Percentiles rank a stretch among this genome's conserved stretches.
Evolutionary conservation across 768 basidiomycete genomes (phyloP).

Genomic region (Hygrophoropsis aurantiaca): DNA sequence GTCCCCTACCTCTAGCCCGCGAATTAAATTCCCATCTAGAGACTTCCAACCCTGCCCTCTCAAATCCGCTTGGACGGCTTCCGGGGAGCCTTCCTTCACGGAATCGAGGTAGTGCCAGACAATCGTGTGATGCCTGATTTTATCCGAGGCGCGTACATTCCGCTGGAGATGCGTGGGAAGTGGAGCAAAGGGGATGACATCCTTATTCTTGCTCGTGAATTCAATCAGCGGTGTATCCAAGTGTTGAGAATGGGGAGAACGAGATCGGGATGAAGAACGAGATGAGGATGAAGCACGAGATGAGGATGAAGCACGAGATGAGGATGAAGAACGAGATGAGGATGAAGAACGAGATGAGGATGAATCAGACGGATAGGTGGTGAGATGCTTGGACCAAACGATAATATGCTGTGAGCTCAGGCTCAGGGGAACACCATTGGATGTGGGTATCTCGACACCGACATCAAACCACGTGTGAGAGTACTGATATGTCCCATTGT

Average conservation of each 20-base stretch:
- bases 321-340: not conserved
- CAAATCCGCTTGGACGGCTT: not conserved
- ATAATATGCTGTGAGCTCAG: not conserved
- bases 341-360: not conserved
- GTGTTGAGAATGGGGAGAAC: no score
- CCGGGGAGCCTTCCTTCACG: not conserved
- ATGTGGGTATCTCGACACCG: not conserved
- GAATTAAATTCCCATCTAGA: not conserved
- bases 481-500: not conserved
- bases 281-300: no score
- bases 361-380: not conserved
- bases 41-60: not conserved
- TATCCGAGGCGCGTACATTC: not conserved
- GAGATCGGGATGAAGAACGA: no score
- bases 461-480: conserved; percentile 1
- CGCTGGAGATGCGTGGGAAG: not conserved
- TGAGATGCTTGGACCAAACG: not conserved
- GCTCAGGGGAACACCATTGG: no score
- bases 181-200: no score
- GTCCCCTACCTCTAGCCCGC: not conserved
- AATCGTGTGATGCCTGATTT: not conserved
- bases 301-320: not conserved
- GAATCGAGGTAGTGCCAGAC: conserved; percentile 1
- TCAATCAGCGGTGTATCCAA: no score
- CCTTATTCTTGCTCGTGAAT: not conserved